Base-by-base conservation (phyloP, 164 flowering plant species). In the Malania oleifera region DNA sequence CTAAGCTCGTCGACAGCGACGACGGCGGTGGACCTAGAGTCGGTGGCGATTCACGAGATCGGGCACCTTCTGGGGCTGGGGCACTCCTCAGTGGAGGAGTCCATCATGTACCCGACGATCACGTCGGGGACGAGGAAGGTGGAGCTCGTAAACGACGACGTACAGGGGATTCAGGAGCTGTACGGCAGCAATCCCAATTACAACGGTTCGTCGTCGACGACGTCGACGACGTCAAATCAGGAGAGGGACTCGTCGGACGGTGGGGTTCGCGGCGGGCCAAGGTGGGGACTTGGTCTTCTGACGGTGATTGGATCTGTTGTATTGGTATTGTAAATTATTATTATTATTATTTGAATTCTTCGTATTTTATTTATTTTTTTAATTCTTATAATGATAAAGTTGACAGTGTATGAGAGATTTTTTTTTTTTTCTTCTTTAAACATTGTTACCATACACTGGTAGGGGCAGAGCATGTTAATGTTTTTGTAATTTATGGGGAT, bases 21-120 rank as follows among this genome's bases (percentile, higher is more conserved):
- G 4, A 27, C 78, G 47, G 84, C 85, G 35, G 57, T 84, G 12
- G 96, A 91, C 57, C 59, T 91, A 44, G 96, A 91, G 47, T 79
- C 93, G 0, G 96, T 91, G n/a, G 93, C 87, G 15, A 82, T 88
- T 15, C 98, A 88, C 47, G 96, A 91, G 74, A 88, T 91, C n/a
- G 98, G 98, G 47, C 96, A 91, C 53, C 37, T 91, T 55, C 63
- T 88, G 19, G 97, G 96, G 22, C 46, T 91, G 20, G 91, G 86
- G 1, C 97, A 87, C 56, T 76, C 84, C 0, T 77, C 89, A 15
- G 79, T 69, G 1, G 74, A 75, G 40, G 85, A 79, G 0, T 69
- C 97, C 41, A 83, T 91, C 48, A 91, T 87, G 97, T 86, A 56
- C 64, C 96, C 96, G 26, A 70, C 80, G 31, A 77, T 91, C 2